These are phyloP conservation scores for Fraxinus cuspidata DNA, from an alignment of 257 asterid species.

Conservation along the genomic window DNA sequence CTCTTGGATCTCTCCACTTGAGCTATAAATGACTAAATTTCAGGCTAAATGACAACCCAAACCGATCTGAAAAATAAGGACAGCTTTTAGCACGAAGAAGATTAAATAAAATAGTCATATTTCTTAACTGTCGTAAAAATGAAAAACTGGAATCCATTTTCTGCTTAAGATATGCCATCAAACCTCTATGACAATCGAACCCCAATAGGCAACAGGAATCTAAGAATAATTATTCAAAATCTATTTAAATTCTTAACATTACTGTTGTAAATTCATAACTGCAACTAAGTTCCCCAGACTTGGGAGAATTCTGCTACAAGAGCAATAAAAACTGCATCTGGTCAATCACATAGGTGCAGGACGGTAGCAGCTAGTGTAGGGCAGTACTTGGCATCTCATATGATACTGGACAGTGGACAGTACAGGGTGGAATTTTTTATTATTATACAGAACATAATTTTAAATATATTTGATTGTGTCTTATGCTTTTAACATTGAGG, in stretches of 20 bases:
- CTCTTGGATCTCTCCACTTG: background rate
- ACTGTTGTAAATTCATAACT: background rate
- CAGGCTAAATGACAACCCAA: background rate
- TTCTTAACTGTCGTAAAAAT: background rate
- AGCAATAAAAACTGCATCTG: background rate
- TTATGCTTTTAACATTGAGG: background rate
- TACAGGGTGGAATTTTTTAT: background rate
- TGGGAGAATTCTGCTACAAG: background rate
- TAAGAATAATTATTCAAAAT: background rate
- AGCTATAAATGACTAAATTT: constrained; percentile 1
- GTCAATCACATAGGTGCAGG: background rate
- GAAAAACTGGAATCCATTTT: background rate
- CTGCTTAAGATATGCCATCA: background rate
- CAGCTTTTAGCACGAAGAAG: background rate
- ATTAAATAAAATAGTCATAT: background rate
- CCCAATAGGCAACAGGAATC: background rate
- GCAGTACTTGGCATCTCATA: background rate
- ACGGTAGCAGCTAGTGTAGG: no score
- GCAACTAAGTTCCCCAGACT: background rate
- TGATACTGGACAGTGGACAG: background rate
- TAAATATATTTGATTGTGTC: background rate
- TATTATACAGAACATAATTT: background rate
- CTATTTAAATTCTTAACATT: background rate
- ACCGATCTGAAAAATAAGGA: background rate
- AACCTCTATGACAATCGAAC: background rate